Percentiles rank a stretch among this genome's conserved stretches.
Conservation (phyloP, 225 moss, liverwort and hornwort genomes). For the Neckera pumila region DNA sequence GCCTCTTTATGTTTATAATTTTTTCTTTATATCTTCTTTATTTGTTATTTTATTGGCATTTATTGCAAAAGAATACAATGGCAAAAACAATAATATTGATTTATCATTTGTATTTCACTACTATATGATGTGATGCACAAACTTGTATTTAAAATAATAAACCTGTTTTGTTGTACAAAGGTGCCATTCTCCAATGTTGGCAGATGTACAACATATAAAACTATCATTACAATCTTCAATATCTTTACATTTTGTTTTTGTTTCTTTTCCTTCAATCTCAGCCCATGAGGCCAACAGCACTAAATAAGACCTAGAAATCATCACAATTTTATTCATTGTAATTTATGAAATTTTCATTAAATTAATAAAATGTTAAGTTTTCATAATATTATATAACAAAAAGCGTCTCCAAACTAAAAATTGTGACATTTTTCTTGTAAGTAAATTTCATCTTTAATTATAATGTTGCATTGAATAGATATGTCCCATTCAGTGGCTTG, state of each 20-base stretch:
- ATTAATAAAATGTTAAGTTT: background rate
- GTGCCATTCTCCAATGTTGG: conserved; percentile 52
- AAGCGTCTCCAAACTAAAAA: background rate
- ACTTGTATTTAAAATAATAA: background rate
- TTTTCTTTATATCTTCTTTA: too few species aligned
- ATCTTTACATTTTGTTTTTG: background rate
- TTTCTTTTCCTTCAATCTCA: background rate
- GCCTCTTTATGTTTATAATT: too few species aligned
- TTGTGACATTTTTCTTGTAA: background rate
- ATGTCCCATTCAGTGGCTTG: background rate
- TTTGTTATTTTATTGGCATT: background rate
- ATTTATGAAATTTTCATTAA: too few species aligned
- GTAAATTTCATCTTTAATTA: background rate
- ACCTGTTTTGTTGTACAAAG: conserved; percentile 11
- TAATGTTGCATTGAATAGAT: background rate
- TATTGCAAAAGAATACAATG: fast-evolving
- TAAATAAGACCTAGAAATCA: conserved; percentile 31
- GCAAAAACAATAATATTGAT: background rate
- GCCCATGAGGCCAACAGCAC: conserved; percentile 29
- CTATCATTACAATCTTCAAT: conserved; percentile 24
- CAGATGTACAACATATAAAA: conserved; percentile 40
- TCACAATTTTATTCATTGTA: background rate
- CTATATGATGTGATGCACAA: fast-evolving
- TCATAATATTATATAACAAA: background rate
- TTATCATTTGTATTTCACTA: background rate